Conservation (phyloP, 2,329 filamentous ascomycete species). For the Domatiomyces catenatus region DNA sequence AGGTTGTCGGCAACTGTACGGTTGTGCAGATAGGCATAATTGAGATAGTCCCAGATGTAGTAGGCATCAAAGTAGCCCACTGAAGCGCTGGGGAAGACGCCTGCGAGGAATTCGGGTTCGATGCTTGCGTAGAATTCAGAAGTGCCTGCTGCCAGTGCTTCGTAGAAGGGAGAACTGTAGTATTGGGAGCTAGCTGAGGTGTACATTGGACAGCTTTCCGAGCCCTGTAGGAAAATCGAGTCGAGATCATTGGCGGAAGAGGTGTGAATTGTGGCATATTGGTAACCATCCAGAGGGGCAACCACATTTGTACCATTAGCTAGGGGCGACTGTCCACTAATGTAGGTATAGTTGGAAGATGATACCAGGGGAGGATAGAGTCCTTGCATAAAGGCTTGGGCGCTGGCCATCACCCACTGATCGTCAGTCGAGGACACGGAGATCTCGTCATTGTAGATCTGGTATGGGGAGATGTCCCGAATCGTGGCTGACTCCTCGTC, state of each 20-base stretch:
- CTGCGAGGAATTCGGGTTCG: constrained; percentile 29
- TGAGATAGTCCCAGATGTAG: constrained; percentile 40
- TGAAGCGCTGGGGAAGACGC: constrained; percentile 23
- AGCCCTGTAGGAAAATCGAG: constrained; percentile 36
- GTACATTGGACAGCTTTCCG: constrained; percentile 29
- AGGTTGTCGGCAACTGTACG: constrained; percentile 23
- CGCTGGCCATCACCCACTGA: constrained; percentile 36
- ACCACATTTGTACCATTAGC: constrained; percentile 34
- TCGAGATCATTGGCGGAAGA: constrained; percentile 32
- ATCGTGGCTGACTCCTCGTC: constrained; percentile 21
- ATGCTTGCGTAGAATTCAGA: constrained; percentile 33
- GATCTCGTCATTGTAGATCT: constrained; percentile 32
- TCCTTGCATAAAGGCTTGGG: constrained; percentile 47
- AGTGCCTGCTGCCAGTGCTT: constrained; percentile 24
- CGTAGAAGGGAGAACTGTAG: constrained; percentile 26
- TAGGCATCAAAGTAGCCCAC: constrained; percentile 39
- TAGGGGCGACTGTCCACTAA: constrained; percentile 26
- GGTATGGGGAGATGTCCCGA: constrained; percentile 30
- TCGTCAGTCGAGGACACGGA: constrained; percentile 33
- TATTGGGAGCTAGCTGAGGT: constrained; percentile 27
- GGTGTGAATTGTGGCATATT: constrained; percentile 38
- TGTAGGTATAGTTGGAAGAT: constrained; percentile 21
- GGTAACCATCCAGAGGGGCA: constrained; percentile 40
- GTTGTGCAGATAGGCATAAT: constrained; percentile 40
- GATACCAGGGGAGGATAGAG: constrained; percentile 39